phyloP scores from a whole-genome alignment of 2,329 filamentous ascomycete genomes.

The Akanthomyces uredinophilus region DNA sequence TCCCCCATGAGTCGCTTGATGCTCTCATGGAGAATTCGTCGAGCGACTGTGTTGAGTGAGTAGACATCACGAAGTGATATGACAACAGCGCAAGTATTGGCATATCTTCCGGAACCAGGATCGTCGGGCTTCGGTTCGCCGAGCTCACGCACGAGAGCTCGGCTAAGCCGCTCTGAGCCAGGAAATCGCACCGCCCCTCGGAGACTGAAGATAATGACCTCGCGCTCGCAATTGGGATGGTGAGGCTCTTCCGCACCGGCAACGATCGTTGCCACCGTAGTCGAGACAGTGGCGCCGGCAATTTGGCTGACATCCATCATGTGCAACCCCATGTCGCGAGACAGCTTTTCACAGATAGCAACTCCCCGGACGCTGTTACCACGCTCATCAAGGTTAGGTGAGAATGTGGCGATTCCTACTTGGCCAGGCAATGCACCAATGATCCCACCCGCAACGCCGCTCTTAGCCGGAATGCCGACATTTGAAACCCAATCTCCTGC shows the following conservation, averaged over 20 bases:
- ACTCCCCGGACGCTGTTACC: slow-evolving; percentile 30
- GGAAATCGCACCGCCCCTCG: slow-evolving; percentile 30
- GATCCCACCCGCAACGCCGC: slow-evolving; percentile 30
- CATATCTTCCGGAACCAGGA: slow-evolving; percentile 23
- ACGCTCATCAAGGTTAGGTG: slow-evolving; percentile 28
- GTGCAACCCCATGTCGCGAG: slow-evolving; percentile 29
- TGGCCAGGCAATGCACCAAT: slow-evolving; percentile 29
- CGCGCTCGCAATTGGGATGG: slow-evolving; percentile 23
- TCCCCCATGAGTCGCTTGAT: slow-evolving; percentile 23
- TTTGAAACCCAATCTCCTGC: slow-evolving; percentile 35
- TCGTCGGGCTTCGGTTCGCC: slow-evolving; percentile 20
- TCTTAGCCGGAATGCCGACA: slow-evolving; percentile 35
- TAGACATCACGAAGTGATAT: slow-evolving; percentile 30
- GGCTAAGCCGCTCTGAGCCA: slow-evolving; percentile 29
- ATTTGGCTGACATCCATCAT: slow-evolving; percentile 33
- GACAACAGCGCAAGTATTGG: slow-evolving; percentile 26
- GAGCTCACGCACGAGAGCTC: slow-evolving; percentile 27
- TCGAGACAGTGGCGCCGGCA: slow-evolving; percentile 25
- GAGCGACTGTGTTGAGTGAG: slow-evolving; percentile 27
- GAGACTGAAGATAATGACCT: slow-evolving; percentile 28
- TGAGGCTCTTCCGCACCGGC: slow-evolving; percentile 23
- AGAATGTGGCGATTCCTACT: slow-evolving; percentile 28
- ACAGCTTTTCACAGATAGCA: slow-evolving; percentile 28
- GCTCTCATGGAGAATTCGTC: slow-evolving; percentile 26
- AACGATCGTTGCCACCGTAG: slow-evolving; percentile 26